A percentile compares a stretch with the other conserved stretches of the same genome.
Evolutionary conservation across 768 basidiomycete genomes (phyloP).

Genomic region (Tremella fuciformis): DNA sequence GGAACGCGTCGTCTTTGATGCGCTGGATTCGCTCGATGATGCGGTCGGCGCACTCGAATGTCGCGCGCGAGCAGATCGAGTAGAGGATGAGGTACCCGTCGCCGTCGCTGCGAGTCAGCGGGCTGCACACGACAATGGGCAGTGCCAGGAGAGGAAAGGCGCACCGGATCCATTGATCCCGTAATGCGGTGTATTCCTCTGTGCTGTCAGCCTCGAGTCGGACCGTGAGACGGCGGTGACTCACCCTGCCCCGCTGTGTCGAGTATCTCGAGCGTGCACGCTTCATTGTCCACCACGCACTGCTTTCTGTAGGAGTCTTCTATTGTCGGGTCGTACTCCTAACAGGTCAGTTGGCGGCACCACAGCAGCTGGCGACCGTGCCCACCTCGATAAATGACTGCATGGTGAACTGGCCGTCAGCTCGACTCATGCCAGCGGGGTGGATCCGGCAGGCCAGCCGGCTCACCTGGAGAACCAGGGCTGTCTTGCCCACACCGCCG

Average conservation of each 20-base stretch:
- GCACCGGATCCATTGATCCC: slow-evolving; percentile 99
- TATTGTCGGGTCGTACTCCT: slow-evolving; percentile 98
- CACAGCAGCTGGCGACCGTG: not conserved
- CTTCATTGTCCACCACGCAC: slow-evolving; percentile 86
- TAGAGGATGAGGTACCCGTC: slow-evolving; percentile 98
- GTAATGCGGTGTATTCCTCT: slow-evolving; percentile 96
- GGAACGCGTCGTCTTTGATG: slow-evolving; percentile 63
- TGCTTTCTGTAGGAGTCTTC: slow-evolving; percentile 97
- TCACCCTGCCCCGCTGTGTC: slow-evolving; percentile 96
- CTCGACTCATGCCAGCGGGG: not conserved
- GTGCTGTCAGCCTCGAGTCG: slow-evolving; percentile 10
- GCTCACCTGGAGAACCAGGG: slow-evolving; percentile 86
- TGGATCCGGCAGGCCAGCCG: not conserved
- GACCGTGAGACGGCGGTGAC: slow-evolving; percentile 36
- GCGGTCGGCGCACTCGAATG: slow-evolving; percentile 83
- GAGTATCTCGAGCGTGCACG: slow-evolving; percentile 94
- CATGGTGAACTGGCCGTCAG: slow-evolving; percentile 71
- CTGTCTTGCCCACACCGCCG: slow-evolving; percentile 96
- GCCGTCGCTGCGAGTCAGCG: slow-evolving; percentile 66
- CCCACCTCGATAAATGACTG: slow-evolving; percentile 82
- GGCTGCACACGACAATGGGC: no score
- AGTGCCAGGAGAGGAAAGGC: no score
- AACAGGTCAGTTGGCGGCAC: slow-evolving; percentile 3
- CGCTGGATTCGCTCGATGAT: slow-evolving; percentile 86
- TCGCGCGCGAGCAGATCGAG: slow-evolving; percentile 89